Evolutionary conservation across 345 rosid genomes (phyloP).

Genomic region (Salix suchowensis): DNA sequence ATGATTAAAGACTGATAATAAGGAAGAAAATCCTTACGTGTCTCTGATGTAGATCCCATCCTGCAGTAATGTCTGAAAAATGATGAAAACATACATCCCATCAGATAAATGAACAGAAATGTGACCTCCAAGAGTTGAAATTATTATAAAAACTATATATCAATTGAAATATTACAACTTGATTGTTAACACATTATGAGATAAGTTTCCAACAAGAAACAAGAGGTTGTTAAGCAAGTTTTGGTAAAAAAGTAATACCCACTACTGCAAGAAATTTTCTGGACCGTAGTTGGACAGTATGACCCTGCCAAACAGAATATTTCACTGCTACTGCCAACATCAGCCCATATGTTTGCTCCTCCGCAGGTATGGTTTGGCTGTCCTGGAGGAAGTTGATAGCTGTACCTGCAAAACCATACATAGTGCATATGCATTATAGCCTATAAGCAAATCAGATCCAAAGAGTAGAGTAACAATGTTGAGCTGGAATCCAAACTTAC

Average conservation of each 20-base stretch:
- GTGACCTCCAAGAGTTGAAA: slow-evolving; percentile 4
- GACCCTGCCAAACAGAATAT: slow-evolving; percentile 86
- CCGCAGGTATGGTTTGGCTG: slow-evolving; percentile 77
- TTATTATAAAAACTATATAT: not conserved
- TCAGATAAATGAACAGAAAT: slow-evolving; percentile 16
- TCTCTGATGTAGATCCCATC: slow-evolving; percentile 63
- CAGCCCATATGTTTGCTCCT: slow-evolving; percentile 94
- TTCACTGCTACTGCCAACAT: slow-evolving; percentile 56
- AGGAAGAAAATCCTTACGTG: slow-evolving; percentile 37
- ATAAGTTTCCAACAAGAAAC: not conserved
- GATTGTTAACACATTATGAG: not conserved
- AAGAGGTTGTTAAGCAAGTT: too few relatives aligned
- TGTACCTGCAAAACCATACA: slow-evolving; percentile 48
- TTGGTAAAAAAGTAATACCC: slow-evolving; percentile 55
- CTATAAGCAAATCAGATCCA: not conserved
- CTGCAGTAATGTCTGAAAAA: slow-evolving; percentile 71
- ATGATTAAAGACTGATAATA: not conserved
- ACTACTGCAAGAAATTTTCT: slow-evolving; percentile 56
- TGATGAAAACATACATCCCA: slow-evolving; percentile 11
- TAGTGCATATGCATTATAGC: not conserved
- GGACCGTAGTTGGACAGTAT: slow-evolving; percentile 68
- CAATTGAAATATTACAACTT: not conserved
- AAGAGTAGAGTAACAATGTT: not conserved
- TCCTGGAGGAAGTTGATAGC: slow-evolving; percentile 77
- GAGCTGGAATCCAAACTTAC: slow-evolving; percentile 36